phyloP scores from a whole-genome alignment of 1,139 yeast species.

The Trichomonascaceae sp. region DNA sequence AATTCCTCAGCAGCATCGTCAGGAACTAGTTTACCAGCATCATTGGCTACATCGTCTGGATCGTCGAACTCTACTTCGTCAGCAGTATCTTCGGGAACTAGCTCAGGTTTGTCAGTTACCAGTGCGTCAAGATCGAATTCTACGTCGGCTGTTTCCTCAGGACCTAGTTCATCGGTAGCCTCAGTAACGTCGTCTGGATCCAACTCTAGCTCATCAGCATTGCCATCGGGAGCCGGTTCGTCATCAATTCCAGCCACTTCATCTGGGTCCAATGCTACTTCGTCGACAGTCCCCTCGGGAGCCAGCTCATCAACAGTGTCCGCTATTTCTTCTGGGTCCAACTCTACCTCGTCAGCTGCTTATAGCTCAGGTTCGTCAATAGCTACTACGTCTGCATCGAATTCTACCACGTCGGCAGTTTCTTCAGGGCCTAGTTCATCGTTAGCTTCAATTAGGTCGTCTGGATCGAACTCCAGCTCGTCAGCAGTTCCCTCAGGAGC shows the following conservation, averaged over 20 bases:
- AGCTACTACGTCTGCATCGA: background rate
- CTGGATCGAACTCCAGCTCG: background rate
- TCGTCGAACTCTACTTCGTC: conserved; percentile 6
- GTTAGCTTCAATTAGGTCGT: conserved; percentile 11
- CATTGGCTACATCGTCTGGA: too few species aligned
- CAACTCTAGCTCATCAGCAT: too few species aligned
- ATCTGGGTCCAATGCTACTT: background rate
- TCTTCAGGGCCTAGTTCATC: background rate
- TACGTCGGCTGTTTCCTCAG: background rate
- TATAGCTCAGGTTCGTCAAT: conserved; percentile 2
- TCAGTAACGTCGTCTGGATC: conserved; percentile 13
- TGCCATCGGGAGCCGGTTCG: background rate
- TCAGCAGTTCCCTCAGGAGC: conserved; percentile 1
- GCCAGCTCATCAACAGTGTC: conserved; percentile 1
- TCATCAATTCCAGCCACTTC: conserved; percentile 11
- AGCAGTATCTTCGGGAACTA: background rate
- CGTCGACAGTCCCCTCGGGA: background rate
- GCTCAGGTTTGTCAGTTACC: conserved; percentile 1
- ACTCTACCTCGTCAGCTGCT: background rate
- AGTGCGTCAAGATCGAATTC: background rate
- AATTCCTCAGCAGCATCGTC: too few species aligned
- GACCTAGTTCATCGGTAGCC: background rate
- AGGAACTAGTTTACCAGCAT: too few species aligned
- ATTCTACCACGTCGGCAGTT: too few species aligned
- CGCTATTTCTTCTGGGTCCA: background rate